Evolutionary conservation across 1,139 yeast species (phyloP), one percentile per base, ranked within the genome.

Genomic region (Yamadazyma diospyri): DNA sequence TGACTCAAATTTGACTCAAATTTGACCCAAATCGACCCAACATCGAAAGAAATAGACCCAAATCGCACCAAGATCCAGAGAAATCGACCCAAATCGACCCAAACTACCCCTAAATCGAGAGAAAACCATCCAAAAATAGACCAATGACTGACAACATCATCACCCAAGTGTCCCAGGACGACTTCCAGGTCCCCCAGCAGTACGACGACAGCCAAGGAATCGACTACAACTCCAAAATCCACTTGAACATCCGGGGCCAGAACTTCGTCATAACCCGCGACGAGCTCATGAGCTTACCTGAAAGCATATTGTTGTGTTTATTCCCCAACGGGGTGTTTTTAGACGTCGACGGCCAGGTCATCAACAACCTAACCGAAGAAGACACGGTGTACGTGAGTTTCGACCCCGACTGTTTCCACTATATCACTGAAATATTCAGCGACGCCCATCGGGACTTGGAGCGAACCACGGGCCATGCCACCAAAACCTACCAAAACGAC

Each of bases 251-350:
- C 35, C 67, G 94, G 32, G 94, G 86, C 10, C 59, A 55, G 12
- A 54, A 61, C 39, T 85, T 81, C 55, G 74, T 78, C 35, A 80
- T 92, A 32, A 79, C 95, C 2, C 69, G 96, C 42, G 95, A 87
- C 46, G 96, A 87, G 54, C 71, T 92, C 45, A 81, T 88, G 83
- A 78, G 89, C 36, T 65, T 92, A 33, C 97, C 98, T 1, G 97
- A 94, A 56, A 79, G 92, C 42, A 80, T 94, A 20, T 64, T 94
- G 40, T 72, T 89, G 36, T 87, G 97, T 46, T 61, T 86, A 35
- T 94, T 80, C 57, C 95, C 97, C 11, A 85, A 86, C 45, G 97
- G 97, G 23, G 89, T 88, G 5, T 81, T 85, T 52, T 70, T 85
- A 38, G 94, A 86, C 53, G 69, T 70, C 35, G 61, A 75, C 33